Percentiles rank a stretch among this genome's conserved stretches.
These are phyloP conservation scores for Yamadazyma spencermartinsiae DNA, from an alignment of 1,139 yeast genomes.

Conservation along the genomic window DNA sequence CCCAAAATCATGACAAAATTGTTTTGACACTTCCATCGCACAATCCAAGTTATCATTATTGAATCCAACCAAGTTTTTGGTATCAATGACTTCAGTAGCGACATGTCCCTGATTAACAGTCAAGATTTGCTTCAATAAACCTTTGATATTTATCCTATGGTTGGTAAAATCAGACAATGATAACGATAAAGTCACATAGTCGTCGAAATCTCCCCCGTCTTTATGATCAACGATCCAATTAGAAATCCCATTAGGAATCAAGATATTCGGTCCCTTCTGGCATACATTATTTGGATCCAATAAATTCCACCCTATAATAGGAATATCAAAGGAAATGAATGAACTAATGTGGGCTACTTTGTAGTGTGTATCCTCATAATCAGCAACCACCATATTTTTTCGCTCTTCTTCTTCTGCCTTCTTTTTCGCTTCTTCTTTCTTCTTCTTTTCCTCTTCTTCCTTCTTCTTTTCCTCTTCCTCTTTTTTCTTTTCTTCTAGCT, in stretches of 20 bases:
- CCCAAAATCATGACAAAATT: conserved; percentile 32
- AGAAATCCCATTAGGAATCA: conserved; percentile 42
- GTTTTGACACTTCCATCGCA: conserved; percentile 29
- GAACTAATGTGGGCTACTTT: conserved; percentile 34
- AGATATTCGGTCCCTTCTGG: conserved; percentile 26
- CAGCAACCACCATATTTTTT: conserved; percentile 1
- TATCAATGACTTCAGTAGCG: conserved; percentile 15
- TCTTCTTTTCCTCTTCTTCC: conserved; percentile 2
- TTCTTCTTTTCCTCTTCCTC: conserved; percentile 9
- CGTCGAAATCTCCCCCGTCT: conserved; percentile 18
- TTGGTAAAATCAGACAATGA: conserved; percentile 38
- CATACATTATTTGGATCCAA: conserved; percentile 27
- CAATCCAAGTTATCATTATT: conserved; percentile 34
- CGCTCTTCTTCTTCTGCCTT: conserved; percentile 4
- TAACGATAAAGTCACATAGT: conserved; percentile 30
- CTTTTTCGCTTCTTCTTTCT: conserved; percentile 9
- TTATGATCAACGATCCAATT: conserved; percentile 24
- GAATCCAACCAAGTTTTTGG: conserved; percentile 16
- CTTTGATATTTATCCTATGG: conserved; percentile 31
- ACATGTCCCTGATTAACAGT: conserved; percentile 20
- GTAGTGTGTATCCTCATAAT: conserved; percentile 15
- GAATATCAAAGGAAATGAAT: conserved; percentile 35
- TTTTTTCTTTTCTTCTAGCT: conserved; percentile 5
- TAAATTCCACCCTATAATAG: conserved; percentile 32
- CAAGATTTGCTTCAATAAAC: conserved; percentile 26